Evolutionary conservation across 2,329 filamentous ascomycete genomes (phyloP).

Genomic region (Dryadomyces quercus-mongolicae): DNA sequence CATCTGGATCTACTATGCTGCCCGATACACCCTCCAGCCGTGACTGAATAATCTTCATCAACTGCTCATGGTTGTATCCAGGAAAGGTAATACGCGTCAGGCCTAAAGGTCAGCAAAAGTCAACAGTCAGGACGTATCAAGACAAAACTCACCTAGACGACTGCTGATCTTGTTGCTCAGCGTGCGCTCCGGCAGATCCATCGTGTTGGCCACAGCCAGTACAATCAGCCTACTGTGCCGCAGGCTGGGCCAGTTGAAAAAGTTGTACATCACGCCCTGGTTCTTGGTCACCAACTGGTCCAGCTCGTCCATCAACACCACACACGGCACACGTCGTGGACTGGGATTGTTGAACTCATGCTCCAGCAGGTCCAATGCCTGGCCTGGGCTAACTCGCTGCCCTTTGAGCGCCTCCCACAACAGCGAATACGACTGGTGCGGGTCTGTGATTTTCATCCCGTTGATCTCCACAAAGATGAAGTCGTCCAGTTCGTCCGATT

Average conservation of each 20-base stretch:
- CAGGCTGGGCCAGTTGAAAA: conserved; percentile 97
- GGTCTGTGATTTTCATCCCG: conserved; percentile 98
- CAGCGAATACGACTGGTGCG: conserved; percentile 88
- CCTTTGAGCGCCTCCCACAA: conserved; percentile 94
- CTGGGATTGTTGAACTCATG: conserved; percentile 87
- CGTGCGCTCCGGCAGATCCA: conserved; percentile 93
- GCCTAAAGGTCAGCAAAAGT: conserved; percentile 24
- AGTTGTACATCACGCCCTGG: conserved; percentile 99
- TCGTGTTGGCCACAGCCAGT: conserved; percentile 93
- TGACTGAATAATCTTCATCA: conserved; percentile 96
- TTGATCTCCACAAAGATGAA: conserved; percentile 99
- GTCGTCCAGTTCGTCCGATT: conserved; percentile 85
- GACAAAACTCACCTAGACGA: conserved; percentile 45
- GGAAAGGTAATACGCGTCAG: conserved; percentile 93
- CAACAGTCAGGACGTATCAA: neutral
- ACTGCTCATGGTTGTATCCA: conserved; percentile 90
- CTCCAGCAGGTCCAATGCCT: conserved; percentile 83
- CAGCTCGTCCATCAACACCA: conserved; percentile 96
- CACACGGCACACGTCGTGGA: conserved; percentile 82
- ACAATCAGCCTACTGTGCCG: conserved; percentile 89
- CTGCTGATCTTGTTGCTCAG: conserved; percentile 98
- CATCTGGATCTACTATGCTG: conserved; percentile 83
- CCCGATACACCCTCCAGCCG: conserved; percentile 79
- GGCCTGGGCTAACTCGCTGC: conserved; percentile 80
- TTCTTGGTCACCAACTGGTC: conserved; percentile 97